Base-by-base conservation (phyloP, 768 basidiomycete species). In the Boletus reticulatus region DNA sequence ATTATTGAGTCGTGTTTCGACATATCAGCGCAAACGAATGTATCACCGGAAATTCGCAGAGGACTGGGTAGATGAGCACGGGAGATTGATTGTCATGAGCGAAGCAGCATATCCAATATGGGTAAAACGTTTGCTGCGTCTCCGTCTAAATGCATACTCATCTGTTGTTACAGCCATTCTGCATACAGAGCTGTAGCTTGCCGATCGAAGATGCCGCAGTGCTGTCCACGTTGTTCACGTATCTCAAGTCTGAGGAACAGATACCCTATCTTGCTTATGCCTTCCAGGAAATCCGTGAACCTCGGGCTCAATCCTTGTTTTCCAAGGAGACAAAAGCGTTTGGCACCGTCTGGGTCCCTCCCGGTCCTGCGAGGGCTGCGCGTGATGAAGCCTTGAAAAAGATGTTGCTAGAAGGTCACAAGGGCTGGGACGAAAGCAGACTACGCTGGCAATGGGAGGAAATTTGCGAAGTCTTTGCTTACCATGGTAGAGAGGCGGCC, bases 91-190 rank as follows among this genome's bases (percentile, higher is more conserved):
- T 24, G 63, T 86, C 34, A 76, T 84, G 43, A 80, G 84, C 46
- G 83, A 86, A 58, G 81, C 84, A 9, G 83, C 82, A 9, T 84
- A 85, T 69, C 81, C 85, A 7, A 72, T 81, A 58, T 71, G 81
- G 69, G 84, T 80, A 60, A 59, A 71, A 12, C 22, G 17, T 43
- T 27, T 13, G 20, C 4, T 34, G 7, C 11, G 19, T 13, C 50
- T 29, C 0, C 27, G 46, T 13, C 16, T 19, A 4, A 16, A 36
- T 29, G 17, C 22, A 31, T 43, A 10, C 34, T 59, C 10, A 57
- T 48, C 17, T 24, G 8, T 29, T 54, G 45, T 27, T 16, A 59
- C 16, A 86, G 84, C 82, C 84, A 10, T 76, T 75, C 39, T 78
- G 76, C 19, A 75, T 79, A 45, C 73, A 73, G 50, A 59, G 64